Evolutionary conservation across 257 asterid species (phyloP).

Genomic region (Scutellaria barbata): DNA sequence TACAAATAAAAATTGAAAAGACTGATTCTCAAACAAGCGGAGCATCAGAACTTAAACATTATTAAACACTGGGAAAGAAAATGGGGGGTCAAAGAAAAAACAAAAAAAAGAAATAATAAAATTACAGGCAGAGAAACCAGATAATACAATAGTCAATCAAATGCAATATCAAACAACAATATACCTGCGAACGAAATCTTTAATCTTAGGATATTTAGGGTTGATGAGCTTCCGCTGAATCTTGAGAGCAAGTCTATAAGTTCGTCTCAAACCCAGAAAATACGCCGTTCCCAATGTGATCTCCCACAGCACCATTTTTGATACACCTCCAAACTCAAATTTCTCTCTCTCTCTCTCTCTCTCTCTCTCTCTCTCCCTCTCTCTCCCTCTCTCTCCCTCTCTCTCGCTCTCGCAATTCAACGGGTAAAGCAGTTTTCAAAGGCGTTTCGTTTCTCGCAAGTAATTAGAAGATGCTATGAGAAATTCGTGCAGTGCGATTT

Average conservation of each 20-base stretch:
- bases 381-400: constrained; percentile 18
- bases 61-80: neutral
- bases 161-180: constrained; percentile 9
- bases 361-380: too few species aligned
- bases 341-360: constrained; percentile 24
- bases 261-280: constrained; percentile 80
- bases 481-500: constrained; percentile 13
- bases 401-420: constrained; percentile 8
- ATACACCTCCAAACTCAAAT: constrained; percentile 18
- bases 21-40: neutral
- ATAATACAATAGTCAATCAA: constrained; percentile 2
- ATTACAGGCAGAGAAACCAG: neutral
- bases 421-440: neutral
- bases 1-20: neutral
- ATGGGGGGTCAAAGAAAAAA: too few species aligned
- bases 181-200: constrained; percentile 68
- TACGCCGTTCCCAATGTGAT: constrained; percentile 86
- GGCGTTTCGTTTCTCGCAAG: constrained; percentile 45
- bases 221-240: constrained; percentile 75
- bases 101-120: constrained; percentile 11
- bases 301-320: constrained; percentile 90
- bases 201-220: constrained; percentile 62
- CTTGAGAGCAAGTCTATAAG: constrained; percentile 72
- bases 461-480: constrained; percentile 33
- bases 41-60: neutral